A percentile compares a stretch with the other conserved stretches of the same genome.
phyloP scores from a whole-genome alignment of 768 basidiomycete species.

The Mycena vulgaris region DNA sequence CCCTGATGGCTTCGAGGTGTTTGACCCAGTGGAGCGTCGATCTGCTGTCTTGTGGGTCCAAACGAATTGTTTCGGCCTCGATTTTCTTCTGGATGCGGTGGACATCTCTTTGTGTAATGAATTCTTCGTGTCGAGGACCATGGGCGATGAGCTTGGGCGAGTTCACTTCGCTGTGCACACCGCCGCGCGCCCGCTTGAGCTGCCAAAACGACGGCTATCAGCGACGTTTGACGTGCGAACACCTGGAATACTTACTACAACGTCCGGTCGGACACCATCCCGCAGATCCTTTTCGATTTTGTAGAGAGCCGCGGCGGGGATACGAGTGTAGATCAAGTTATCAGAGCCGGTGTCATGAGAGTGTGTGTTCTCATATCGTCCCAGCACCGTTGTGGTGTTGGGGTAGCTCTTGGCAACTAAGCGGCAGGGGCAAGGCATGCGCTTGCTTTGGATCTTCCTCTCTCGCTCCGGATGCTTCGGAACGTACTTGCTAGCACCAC shows the following conservation, averaged over 20 bases:
- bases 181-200: not conserved
- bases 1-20: not conserved
- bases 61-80: not conserved
- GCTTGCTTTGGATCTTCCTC: conserved; percentile 1
- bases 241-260: not conserved
- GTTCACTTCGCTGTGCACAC: conserved; percentile 13
- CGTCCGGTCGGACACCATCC: not conserved
- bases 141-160: not conserved
- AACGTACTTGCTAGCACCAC: conserved; percentile 15
- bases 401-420: conserved; percentile 19
- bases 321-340: conserved; percentile 14
- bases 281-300: not conserved
- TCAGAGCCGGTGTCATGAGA: not conserved
- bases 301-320: not conserved
- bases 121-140: not conserved
- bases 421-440: conserved; percentile 2
- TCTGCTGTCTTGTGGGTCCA: not conserved
- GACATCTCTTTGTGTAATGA: not conserved
- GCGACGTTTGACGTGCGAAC: not conserved
- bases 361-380: conserved; percentile 6
- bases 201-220: not conserved
- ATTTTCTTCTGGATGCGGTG: not conserved
- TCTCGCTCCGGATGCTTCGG: not conserved
- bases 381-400: conserved; percentile 10
- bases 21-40: not conserved